Conservation (phyloP, 257 asterid species). For the Jaltomata sinuosa region DNA sequence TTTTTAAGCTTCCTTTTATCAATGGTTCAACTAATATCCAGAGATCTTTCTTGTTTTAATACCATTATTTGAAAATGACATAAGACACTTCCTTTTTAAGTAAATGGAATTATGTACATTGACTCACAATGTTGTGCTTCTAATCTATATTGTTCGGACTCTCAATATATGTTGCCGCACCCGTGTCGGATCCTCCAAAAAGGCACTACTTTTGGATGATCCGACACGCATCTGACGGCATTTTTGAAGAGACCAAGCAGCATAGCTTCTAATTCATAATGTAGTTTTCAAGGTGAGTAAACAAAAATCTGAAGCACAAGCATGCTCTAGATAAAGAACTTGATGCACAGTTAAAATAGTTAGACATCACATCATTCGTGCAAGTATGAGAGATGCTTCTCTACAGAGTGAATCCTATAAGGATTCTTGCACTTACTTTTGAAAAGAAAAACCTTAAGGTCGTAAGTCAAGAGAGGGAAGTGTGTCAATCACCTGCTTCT, state of each 20-base stretch:
- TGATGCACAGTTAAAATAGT: background rate
- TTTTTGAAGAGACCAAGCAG: background rate
- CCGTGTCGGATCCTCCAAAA: background rate
- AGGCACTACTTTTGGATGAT: background rate
- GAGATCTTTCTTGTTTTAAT: background rate
- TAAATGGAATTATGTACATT: background rate
- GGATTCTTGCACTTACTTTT: background rate
- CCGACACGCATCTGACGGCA: background rate
- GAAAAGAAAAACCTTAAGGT: background rate
- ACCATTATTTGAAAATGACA: background rate
- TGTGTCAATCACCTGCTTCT: background rate
- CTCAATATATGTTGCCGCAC: background rate
- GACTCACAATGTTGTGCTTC: background rate
- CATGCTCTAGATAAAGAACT: background rate
- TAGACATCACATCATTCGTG: background rate
- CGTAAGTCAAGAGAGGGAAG: background rate
- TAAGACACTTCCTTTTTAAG: background rate
- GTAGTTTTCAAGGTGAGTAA: background rate
- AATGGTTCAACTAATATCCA: background rate
- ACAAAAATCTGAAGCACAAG: background rate
- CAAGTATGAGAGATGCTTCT: background rate
- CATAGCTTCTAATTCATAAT: background rate
- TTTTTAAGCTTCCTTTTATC: background rate
- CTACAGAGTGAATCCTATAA: background rate
- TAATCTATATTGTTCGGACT: background rate